phyloP scores from a whole-genome alignment of 2,329 filamentous ascomycete species.

The Drechslera avenae region DNA sequence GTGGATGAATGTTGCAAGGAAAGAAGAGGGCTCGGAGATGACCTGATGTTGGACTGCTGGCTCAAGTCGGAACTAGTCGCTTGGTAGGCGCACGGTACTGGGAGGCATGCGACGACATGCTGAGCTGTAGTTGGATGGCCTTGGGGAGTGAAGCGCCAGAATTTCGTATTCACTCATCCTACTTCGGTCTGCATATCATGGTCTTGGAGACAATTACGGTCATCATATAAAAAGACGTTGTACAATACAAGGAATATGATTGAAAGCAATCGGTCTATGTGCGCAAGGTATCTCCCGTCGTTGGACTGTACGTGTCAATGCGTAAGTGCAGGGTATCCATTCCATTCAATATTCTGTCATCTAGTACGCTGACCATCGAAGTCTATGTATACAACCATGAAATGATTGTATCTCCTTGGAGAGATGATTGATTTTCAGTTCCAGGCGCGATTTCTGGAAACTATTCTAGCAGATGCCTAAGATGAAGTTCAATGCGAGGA shows the following conservation, averaged over 20 bases:
- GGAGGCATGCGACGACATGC: too few relatives aligned
- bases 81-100: too few relatives aligned
- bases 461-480: too few relatives aligned
- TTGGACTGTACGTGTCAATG: neutral
- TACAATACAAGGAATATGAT: slow-evolving; percentile 24
- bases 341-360: too few relatives aligned
- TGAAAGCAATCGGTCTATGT: slow-evolving; percentile 1
- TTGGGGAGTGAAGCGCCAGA: neutral
- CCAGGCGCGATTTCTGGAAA: too few relatives aligned
- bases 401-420: too few relatives aligned
- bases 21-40: neutral
- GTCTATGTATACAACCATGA: too few relatives aligned
- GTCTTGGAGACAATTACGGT: neutral
- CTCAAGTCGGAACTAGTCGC: too few relatives aligned
- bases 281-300: neutral
- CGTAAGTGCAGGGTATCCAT: neutral
- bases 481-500: too few relatives aligned
- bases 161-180: neutral
- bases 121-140: too few relatives aligned
- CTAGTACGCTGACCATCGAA: too few relatives aligned
- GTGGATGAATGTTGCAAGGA: neutral
- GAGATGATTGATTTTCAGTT: too few relatives aligned
- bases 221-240: slow-evolving; percentile 13
- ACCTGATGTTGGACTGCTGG: neutral
- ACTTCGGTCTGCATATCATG: neutral